Conservation (phyloP, 2,329 filamentous ascomycete genomes). For the Cephalotrichum gorgonifer region DNA sequence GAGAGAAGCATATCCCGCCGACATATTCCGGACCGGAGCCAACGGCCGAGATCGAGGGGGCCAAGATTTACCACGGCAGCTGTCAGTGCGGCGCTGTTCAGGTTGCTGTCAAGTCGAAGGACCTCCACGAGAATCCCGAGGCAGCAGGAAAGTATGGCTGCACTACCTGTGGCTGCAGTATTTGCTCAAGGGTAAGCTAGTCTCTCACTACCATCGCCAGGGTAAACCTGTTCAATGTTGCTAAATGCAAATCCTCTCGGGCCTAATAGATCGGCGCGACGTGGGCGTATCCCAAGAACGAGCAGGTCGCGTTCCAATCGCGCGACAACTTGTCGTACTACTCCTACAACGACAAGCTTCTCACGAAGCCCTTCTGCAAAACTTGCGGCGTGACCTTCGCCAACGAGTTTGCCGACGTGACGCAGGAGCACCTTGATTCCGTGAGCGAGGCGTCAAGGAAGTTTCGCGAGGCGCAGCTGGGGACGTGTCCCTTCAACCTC, state of each 20-base stretch:
- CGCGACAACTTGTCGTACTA: slow-evolving; percentile 28
- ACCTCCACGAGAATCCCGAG: slow-evolving; percentile 26
- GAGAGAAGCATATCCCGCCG: neutral
- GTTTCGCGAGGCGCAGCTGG: too few relatives aligned
- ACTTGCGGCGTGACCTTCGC: slow-evolving; percentile 33
- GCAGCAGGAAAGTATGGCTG: slow-evolving; percentile 7
- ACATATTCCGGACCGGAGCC: slow-evolving; percentile 30
- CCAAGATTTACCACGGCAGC: slow-evolving; percentile 34
- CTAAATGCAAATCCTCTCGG: neutral
- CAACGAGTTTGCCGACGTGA: slow-evolving; percentile 17
- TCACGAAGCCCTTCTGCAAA: slow-evolving; percentile 36
- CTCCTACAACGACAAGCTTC: slow-evolving; percentile 18
- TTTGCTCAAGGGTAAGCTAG: slow-evolving; percentile 29
- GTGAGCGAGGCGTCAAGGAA: too few relatives aligned
- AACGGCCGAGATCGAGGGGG: slow-evolving; percentile 21
- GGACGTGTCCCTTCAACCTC: slow-evolving; percentile 24
- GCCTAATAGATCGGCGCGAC: slow-evolving; percentile 18
- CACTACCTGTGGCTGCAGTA: slow-evolving; percentile 37
- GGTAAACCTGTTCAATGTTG: neutral
- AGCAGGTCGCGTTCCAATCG: slow-evolving; percentile 29
- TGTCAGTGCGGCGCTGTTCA: slow-evolving; percentile 43
- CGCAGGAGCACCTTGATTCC: too few relatives aligned
- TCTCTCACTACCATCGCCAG: neutral
- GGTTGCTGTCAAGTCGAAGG: slow-evolving; percentile 29
- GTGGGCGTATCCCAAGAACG: slow-evolving; percentile 31